Conservation (phyloP, 2,329 filamentous ascomycete genomes). For the Didymella exigua region DNA sequence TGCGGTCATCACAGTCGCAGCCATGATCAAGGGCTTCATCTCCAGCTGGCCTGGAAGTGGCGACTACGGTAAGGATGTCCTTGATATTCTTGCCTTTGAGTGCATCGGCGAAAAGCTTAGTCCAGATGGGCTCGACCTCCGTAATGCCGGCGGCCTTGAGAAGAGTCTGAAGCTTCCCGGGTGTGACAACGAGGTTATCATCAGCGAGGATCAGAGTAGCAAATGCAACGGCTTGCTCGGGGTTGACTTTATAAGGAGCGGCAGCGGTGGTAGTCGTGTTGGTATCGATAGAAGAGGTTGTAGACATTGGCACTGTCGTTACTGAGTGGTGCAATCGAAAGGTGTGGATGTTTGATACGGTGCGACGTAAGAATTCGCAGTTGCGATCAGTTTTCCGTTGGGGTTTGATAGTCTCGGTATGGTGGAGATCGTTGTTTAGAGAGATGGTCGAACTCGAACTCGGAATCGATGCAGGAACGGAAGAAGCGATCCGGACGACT, state of each 20-base stretch:
- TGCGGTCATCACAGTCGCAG: not conserved
- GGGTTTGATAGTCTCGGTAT: not conserved
- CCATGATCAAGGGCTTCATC: not conserved
- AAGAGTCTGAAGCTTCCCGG: constrained; percentile 93
- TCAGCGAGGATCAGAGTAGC: constrained; percentile 98
- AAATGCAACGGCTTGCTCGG: constrained; percentile 77
- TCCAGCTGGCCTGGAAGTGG: constrained; percentile 50
- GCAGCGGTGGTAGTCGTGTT: not conserved
- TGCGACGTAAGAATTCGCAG: not conserved
- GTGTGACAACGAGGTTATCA: constrained; percentile 91
- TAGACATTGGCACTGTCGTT: constrained; percentile 6
- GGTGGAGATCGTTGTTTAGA: not conserved
- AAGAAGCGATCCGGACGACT: not conserved
- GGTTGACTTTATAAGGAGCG: constrained; percentile 12
- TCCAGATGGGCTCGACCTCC: constrained; percentile 98
- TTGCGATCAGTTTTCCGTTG: not conserved
- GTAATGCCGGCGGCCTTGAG: constrained; percentile 85
- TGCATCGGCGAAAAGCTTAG: constrained; percentile 94
- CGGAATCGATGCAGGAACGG: not conserved
- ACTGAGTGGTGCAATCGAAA: not conserved
- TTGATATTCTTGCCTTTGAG: constrained; percentile 90
- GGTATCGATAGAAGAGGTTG: not conserved
- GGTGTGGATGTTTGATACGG: not conserved
- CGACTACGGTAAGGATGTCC: constrained; percentile 80
- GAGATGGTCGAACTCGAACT: not conserved